phyloP scores from a whole-genome alignment of 2,329 filamentous ascomycete species.

The Colletotrichum cuscutae region DNA sequence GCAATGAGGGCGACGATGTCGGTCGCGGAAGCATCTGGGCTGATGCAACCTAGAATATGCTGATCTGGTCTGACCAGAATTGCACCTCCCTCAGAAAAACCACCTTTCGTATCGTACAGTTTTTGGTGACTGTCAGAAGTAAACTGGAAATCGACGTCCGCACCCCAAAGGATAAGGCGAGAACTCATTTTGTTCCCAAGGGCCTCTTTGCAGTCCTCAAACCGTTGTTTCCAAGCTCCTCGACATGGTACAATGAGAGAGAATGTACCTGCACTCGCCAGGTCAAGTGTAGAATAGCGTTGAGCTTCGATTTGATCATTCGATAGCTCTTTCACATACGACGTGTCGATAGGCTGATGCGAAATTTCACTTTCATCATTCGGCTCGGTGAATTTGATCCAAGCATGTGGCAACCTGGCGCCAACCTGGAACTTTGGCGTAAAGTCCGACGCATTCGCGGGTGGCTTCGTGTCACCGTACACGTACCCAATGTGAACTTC shows the following conservation, averaged over 20 bases:
- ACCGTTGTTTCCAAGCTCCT: background rate
- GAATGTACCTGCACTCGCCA: conserved; percentile 36
- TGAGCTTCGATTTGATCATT: conserved; percentile 38
- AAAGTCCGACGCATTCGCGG: conserved; percentile 49
- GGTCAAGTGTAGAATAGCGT: conserved; percentile 48
- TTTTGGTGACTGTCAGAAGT: background rate
- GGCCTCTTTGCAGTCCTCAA: background rate
- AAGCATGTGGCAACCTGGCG: conserved; percentile 52
- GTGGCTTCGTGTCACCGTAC: conserved; percentile 47
- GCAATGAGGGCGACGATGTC: background rate
- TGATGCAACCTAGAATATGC: conserved; percentile 42
- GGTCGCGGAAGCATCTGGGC: background rate
- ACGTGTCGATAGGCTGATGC: conserved; percentile 43
- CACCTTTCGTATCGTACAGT: conserved; percentile 37
- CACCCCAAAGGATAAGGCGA: background rate
- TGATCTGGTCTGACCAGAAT: conserved; percentile 51
- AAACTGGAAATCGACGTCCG: conserved; percentile 5
- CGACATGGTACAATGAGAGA: background rate
- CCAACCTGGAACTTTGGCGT: conserved; percentile 48
- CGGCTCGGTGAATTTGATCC: conserved; percentile 41
- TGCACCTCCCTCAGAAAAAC: conserved; percentile 40
- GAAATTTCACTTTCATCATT: background rate
- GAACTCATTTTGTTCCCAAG: background rate
- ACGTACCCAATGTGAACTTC: conserved; percentile 56
- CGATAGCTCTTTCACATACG: conserved; percentile 47